phyloP scores from a whole-genome alignment of 2,329 filamentous ascomycete species.

The Gnomoniopsis smithogilvyi region DNA sequence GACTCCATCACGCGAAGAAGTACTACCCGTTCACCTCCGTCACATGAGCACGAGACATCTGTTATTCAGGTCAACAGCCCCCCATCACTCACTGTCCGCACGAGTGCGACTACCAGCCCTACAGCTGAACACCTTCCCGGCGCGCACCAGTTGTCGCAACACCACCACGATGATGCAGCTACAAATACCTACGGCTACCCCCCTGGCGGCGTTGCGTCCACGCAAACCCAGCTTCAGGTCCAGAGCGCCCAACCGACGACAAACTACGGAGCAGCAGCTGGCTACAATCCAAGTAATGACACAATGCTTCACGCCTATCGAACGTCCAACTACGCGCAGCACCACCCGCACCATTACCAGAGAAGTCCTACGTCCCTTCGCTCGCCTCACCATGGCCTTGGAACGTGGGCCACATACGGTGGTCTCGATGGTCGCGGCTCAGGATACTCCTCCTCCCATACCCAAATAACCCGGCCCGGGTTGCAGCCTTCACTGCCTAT shows the following conservation, averaged over 20 bases:
- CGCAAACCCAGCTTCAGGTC: constrained; percentile 33
- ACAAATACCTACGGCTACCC: constrained; percentile 56
- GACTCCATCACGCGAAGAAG: constrained; percentile 21
- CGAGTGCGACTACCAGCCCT: constrained; percentile 29
- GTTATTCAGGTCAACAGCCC: constrained; percentile 33
- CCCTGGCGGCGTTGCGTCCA: constrained; percentile 41
- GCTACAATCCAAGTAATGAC: constrained; percentile 39
- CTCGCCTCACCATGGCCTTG: constrained; percentile 23
- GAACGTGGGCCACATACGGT: constrained; percentile 32
- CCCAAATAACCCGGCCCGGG: constrained; percentile 41
- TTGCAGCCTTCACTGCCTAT: constrained; percentile 48
- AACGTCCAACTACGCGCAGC: constrained; percentile 42
- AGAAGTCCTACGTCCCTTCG: constrained; percentile 20
- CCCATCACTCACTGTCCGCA: constrained; percentile 30
- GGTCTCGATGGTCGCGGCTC: constrained; percentile 38
- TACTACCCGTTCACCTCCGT: constrained; percentile 16
- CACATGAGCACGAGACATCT: constrained; percentile 19
- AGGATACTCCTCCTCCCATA: constrained; percentile 41
- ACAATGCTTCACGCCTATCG: constrained; percentile 57
- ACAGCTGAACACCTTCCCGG: constrained; percentile 23
- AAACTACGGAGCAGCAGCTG: constrained; percentile 24
- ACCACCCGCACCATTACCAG: constrained; percentile 19
- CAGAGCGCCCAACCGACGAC: constrained; percentile 9
- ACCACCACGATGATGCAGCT: constrained; percentile 35
- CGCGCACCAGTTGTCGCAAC: constrained; percentile 20